These are phyloP conservation scores for Roridomyces roridus DNA, from an alignment of 768 basidiomycete genomes.

Conservation along the genomic window DNA sequence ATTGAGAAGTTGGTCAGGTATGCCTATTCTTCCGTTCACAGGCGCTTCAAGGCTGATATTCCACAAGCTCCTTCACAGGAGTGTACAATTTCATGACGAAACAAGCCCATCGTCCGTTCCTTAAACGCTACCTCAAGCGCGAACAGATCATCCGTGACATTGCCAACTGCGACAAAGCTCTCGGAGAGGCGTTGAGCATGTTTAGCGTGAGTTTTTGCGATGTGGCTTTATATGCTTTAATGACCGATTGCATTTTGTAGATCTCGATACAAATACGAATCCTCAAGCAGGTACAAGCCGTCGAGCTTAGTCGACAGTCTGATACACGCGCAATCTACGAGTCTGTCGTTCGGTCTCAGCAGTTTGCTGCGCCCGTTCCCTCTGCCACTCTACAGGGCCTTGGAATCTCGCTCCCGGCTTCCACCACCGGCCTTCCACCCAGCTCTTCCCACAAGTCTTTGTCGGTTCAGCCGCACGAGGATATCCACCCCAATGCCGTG, in stretches of 20 bases:
- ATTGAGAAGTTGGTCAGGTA: slow-evolving; percentile 52
- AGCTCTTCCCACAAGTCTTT: slow-evolving; percentile 26
- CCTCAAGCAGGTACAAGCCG: slow-evolving; percentile 53
- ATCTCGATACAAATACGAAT: slow-evolving; percentile 56
- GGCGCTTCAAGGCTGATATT: background rate
- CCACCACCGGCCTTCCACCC: slow-evolving; percentile 22
- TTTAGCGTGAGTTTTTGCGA: slow-evolving; percentile 40
- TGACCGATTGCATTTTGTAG: slow-evolving; percentile 23
- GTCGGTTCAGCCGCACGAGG: slow-evolving; percentile 2
- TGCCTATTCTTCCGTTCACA: slow-evolving; percentile 13
- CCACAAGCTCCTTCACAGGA: slow-evolving; percentile 13
- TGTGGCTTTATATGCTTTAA: background rate
- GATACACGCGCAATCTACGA: slow-evolving; percentile 47
- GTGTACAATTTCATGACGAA: slow-evolving; percentile 36
- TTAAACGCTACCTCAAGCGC: slow-evolving; percentile 79
- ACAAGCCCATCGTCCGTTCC: slow-evolving; percentile 70
- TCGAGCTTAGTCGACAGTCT: slow-evolving; percentile 46
- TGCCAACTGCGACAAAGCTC: slow-evolving; percentile 51
- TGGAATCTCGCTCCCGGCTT: slow-evolving; percentile 15
- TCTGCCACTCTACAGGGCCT: slow-evolving; percentile 15
- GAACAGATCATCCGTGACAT: slow-evolving; percentile 70
- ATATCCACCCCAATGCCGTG: slow-evolving; percentile 17
- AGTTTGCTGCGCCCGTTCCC: slow-evolving; percentile 1
- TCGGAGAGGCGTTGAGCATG: slow-evolving; percentile 64
- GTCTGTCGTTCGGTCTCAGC: slow-evolving; percentile 21